These are phyloP conservation scores for Zalerion maritima DNA, from an alignment of 495 filamentous ascomycete genomes.

Conservation along the genomic window DNA sequence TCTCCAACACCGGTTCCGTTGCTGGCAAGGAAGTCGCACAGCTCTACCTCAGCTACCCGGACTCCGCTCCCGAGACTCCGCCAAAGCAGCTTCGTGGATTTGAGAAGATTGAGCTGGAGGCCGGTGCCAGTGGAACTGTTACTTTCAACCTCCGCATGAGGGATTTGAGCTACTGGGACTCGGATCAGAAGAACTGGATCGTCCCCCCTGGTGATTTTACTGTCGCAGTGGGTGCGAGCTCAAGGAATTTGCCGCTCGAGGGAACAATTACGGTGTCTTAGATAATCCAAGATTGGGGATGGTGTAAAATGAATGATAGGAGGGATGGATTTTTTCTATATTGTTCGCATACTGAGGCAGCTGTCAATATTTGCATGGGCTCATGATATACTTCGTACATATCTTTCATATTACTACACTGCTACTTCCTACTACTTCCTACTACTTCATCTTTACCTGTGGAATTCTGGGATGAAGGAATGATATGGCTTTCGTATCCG, in stretches of 20 bases:
- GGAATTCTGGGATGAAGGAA: no score
- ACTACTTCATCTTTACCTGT: no score
- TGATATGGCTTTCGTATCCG: no score
- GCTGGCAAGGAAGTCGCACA: constrained; percentile 66
- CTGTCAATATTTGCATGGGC: no score
- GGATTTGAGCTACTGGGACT: constrained; percentile 46
- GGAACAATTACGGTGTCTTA: constrained; percentile 22
- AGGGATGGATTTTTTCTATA: no score
- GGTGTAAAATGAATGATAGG: no score
- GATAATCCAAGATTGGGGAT: no score
- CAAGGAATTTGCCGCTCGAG: constrained; percentile 31
- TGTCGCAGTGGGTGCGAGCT: constrained; percentile 34
- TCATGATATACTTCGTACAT: no score
- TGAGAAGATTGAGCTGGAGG: constrained; percentile 33
- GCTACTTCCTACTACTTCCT: no score
- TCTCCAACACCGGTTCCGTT: constrained; percentile 56
- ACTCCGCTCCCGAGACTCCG: constrained; percentile 33
- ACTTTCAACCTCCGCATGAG: constrained; percentile 34
- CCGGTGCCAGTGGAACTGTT: constrained; percentile 27
- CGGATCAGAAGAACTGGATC: constrained; percentile 32
- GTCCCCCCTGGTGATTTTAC: constrained; percentile 33
- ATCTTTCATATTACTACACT: no score
- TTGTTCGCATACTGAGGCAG: no score
- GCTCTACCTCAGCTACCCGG: constrained; percentile 32
- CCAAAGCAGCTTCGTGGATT: constrained; percentile 44